These are phyloP conservation scores for Peniophora sp. DNA, from an alignment of 1,284 basidiomycete genomes.

Conservation along the genomic window DNA sequence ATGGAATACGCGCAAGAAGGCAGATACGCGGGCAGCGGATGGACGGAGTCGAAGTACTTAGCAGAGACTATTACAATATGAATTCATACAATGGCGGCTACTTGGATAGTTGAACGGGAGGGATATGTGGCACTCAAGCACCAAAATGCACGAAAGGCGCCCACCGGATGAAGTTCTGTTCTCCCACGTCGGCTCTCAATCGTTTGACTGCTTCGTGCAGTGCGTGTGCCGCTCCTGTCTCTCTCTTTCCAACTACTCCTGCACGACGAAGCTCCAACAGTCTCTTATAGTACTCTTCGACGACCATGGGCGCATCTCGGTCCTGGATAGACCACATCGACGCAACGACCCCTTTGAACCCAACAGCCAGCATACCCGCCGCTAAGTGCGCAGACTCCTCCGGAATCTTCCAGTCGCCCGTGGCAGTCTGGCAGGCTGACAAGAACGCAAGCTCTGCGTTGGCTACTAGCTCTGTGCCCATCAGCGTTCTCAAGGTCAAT, in stretches of 20 bases:
- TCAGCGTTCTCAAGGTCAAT: background rate
- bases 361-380: slow-evolving; percentile 16
- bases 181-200: background rate
- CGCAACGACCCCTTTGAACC: slow-evolving; percentile 14
- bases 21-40: no score
- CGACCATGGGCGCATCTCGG: slow-evolving; percentile 6
- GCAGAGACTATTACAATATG: no score
- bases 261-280: background rate
- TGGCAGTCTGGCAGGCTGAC: slow-evolving; percentile 18
- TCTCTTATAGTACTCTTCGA: slow-evolving; percentile 6
- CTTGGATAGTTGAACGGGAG: no score
- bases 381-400: slow-evolving; percentile 19
- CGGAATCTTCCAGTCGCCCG: slow-evolving; percentile 11
- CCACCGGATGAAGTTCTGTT: background rate
- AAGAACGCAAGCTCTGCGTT: slow-evolving; percentile 11
- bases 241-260: background rate
- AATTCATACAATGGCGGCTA: no score
- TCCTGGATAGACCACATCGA: slow-evolving; percentile 18
- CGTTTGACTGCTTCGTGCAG: background rate
- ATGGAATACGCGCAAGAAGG: no score
- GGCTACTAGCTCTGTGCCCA: background rate
- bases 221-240: background rate
- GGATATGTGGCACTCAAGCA: no score
- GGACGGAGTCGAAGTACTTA: no score
- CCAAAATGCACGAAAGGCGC: slow-evolving; percentile 16